Conservation (phyloP, 345 rosid genomes). For the Tarenaya hassleriana region DNA sequence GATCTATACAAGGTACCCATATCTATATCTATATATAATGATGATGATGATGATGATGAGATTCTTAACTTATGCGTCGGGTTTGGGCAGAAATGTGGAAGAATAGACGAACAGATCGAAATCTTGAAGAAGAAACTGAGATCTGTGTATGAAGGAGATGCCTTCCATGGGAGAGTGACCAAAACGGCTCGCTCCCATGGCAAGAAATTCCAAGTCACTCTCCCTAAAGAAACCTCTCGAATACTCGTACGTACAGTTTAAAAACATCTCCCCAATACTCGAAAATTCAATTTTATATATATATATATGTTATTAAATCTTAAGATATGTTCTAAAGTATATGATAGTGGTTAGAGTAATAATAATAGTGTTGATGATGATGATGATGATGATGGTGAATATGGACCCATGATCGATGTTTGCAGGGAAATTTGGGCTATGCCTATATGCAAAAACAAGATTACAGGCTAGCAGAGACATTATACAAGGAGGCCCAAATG, state of each 20-base stretch:
- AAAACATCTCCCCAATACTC: no score
- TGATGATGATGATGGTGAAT: no score
- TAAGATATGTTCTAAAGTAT: no score
- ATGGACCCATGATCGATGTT: no score
- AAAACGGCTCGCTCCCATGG: slow-evolving; percentile 96
- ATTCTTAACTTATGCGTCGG: no score
- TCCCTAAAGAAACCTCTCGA: slow-evolving; percentile 79
- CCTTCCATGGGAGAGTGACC: slow-evolving; percentile 78
- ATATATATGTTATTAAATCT: no score
- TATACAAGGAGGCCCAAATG: slow-evolving; percentile 75
- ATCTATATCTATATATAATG: no score
- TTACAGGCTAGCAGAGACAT: slow-evolving; percentile 73
- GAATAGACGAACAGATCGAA: slow-evolving; percentile 70
- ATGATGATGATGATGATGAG: no score
- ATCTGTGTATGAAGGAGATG: slow-evolving; percentile 71
- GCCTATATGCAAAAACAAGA: slow-evolving; percentile 89
- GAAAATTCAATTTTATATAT: no score
- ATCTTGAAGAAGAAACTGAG: slow-evolving; percentile 75
- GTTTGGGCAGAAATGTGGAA: slow-evolving; percentile 80
- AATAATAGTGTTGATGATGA: no score
- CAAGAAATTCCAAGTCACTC: slow-evolving; percentile 88
- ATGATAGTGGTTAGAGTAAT: no score
- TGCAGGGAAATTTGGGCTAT: slow-evolving; percentile 96
- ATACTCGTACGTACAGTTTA: slow-evolving; percentile 42
- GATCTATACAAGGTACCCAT: slow-evolving; percentile 79